phyloP scores from a whole-genome alignment of 306 rosid genomes.

The Quercus engelmannii region DNA sequence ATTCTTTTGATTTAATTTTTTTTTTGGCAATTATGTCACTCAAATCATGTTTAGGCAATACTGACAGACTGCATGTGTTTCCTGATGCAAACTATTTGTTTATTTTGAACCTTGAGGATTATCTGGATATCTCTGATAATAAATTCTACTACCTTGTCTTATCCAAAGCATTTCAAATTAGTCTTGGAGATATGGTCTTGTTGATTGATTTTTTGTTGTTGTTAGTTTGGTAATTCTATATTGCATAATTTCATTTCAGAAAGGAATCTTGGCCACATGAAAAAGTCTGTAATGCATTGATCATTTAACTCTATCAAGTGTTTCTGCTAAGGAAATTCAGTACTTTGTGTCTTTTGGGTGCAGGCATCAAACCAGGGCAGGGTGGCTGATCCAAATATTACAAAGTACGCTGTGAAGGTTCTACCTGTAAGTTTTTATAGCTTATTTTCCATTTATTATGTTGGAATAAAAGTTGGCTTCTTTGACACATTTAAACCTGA shows the following conservation, averaged over 20 bases:
- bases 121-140: too few species aligned
- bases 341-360: neutral
- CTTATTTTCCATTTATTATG: neutral
- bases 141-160: too few species aligned
- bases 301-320: neutral
- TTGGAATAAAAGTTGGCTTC: neutral
- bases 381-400: conserved; percentile 66
- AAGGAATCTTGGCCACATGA: neutral
- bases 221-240: too few species aligned
- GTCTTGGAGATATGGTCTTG: too few species aligned
- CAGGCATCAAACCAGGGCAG: conserved; percentile 68
- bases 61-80: neutral
- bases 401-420: conserved; percentile 82
- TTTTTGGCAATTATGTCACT: neutral
- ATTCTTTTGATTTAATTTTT: neutral
- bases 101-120: too few species aligned
- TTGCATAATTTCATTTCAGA: neutral
- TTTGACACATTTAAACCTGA: neutral
- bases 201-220: too few species aligned
- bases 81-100: neutral
- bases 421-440: conserved; percentile 66
- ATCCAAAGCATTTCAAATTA: too few species aligned
- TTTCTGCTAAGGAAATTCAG: neutral
- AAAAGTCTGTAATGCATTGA: neutral
- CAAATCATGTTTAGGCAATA: neutral